These are phyloP conservation scores for Thelonectria rubi DNA, from an alignment of 2,329 filamentous ascomycete species.

Conservation along the genomic window DNA sequence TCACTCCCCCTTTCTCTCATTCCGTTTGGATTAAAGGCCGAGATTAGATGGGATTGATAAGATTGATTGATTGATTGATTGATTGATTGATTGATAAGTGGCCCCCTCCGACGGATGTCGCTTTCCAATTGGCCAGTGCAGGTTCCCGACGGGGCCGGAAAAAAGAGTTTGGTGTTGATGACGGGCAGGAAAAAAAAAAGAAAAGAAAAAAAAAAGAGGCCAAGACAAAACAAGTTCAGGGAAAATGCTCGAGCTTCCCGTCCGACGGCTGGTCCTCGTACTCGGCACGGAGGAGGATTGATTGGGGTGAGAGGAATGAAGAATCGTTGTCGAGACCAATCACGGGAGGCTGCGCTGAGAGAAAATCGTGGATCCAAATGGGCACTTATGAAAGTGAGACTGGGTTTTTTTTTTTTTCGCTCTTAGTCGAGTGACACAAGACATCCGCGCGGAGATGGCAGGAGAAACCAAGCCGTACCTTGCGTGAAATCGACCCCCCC, in stretches of 20 bases:
- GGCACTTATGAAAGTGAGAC: not conserved
- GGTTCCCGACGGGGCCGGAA: slow-evolving; percentile 1
- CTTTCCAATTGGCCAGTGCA: slow-evolving; percentile 32
- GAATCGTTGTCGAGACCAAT: slow-evolving; percentile 1
- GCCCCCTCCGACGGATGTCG: not conserved
- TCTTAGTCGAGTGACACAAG: not conserved
- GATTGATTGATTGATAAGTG: slow-evolving; percentile 19
- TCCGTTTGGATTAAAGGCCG: slow-evolving; percentile 23
- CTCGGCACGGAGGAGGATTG: not conserved
- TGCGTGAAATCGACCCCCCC: no score
- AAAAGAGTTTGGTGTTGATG: not conserved
- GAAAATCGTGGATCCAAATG: no score
- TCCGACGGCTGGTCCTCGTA: slow-evolving; percentile 1
- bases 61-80: slow-evolving; percentile 17
- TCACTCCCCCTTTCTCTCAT: slow-evolving; percentile 18
- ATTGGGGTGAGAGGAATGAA: not conserved
- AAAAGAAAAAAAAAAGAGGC: not conserved
- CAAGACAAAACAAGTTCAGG: not conserved
- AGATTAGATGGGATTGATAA: slow-evolving; percentile 47
- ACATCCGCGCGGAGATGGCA: not conserved
- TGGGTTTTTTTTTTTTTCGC: not conserved
- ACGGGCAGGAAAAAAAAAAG: not conserved
- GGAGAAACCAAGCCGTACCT: not conserved
- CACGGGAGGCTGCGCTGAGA: not conserved
- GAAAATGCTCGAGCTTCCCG: not conserved